Evolutionary conservation across 2,329 filamentous ascomycete species (phyloP), one percentile per base, ranked within the genome.

Genomic region (Plectosphaerella sp.): DNA sequence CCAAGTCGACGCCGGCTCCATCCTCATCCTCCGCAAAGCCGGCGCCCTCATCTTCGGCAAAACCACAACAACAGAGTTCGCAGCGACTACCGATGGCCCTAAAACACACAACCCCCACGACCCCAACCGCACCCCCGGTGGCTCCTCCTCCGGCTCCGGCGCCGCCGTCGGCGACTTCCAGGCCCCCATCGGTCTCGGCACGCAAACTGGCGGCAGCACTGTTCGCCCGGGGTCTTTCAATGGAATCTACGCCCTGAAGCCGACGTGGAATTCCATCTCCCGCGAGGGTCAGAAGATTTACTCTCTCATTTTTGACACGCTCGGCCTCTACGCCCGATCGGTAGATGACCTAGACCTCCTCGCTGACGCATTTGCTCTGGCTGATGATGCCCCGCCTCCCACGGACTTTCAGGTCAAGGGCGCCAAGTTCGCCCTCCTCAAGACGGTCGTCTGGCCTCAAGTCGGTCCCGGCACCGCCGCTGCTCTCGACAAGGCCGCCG

Each of bases 121-220:
- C 62, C 64, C 70, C 2, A 75, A 73, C 0, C 77, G 87, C 5
- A 88, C 85, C 0, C 85, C 86, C 0, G 86, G 86, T 1, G 86
- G 86, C 45, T 88, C 84, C 0, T 87, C 83, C 0, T 82, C 83
- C 0, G 86, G 86, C 0, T 87, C 84, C 0, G 86, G 74, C 0
- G 84, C 85, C 0, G 84, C 82, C 1, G 84, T 89, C 0, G 84
- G 72, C 7, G 86, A 88, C 56, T 78, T 79, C 49, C 85, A 88
- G 56, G 77, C 76, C 1, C 81, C 84, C 0, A 59, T 88, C 11
- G 76, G 70, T 0, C 67, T 89, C 0, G 86, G 84, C 1, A 86
- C 84, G 0, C 85, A 89, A 60, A 89, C 85, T 0, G 81, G 79
- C 2, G 86, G 86, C 0, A 84, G 80, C 53, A 80, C 74, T 0